Base-by-base conservation (phyloP, 257 asterid species). In the Leptodermis oblonga region DNA sequence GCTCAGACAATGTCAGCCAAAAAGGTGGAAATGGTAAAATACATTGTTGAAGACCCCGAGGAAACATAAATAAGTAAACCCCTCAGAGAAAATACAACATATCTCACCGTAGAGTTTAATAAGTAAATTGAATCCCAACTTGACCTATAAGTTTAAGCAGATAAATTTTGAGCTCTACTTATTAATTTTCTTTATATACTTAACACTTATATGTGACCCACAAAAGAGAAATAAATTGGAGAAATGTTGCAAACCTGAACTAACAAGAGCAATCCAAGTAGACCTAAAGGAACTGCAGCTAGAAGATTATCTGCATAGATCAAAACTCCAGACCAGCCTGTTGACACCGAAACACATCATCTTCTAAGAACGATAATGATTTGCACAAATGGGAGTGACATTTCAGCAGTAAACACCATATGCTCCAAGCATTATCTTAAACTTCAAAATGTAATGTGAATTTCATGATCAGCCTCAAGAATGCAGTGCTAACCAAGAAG, bases 201-300 rank as follows among this genome's bases (percentile, higher is more conserved):
- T n/a, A n/a, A n/a, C n/a, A n/a, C n/a, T n/a, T n/a, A n/a, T n/a
- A n/a, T n/a, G n/a, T n/a, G n/a, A n/a, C n/a, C n/a, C n/a, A n/a
- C n/a, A n/a, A n/a, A n/a, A n/a, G n/a, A n/a, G n/a, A n/a, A n/a
- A n/a, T n/a, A n/a, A n/a, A n/a, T n/a, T n/a, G n/a, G n/a, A n/a
- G n/a, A 33, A 1, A 30, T 51, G 30, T 66, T 9, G 10, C 22
- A 15, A 76, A 90, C 98, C 98, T 92, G 98, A 59, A 93, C 85
- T 71, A 93, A 80, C n/a, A 90, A 84, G 56, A 93, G 97, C 60
- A 90, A 75, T 36, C 98, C 98, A 63, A 93, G 95, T 71, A 90
- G 93, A 72, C 95, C 96, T 70, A 78, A 6, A 39, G 98, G 98
- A 61, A 72, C 95, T 12, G 97, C 97, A 71, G 95, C 96, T 31